phyloP scores from a whole-genome alignment of 2,329 filamentous ascomycete species.

The Coniochaeta hoffmannii region DNA sequence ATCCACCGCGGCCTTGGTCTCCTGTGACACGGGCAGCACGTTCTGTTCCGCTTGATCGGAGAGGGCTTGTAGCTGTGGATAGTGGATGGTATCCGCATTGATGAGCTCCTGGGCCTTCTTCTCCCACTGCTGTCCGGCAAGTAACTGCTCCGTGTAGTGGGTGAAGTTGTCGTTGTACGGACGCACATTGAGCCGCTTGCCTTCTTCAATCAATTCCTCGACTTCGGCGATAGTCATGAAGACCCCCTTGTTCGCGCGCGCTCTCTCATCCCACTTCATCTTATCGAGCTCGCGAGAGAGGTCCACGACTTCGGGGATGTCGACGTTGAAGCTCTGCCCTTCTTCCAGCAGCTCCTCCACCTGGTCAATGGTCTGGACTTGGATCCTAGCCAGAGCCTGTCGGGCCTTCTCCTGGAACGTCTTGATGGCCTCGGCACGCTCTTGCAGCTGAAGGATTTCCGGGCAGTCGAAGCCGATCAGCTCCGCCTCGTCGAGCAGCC shows the following conservation, averaged over 20 bases:
- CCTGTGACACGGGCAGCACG: constrained; percentile 70
- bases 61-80: constrained; percentile 86
- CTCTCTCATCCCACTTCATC: constrained; percentile 81
- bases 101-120: constrained; percentile 88
- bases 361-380: constrained; percentile 57
- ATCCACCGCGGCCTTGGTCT: constrained; percentile 77
- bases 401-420: constrained; percentile 74
- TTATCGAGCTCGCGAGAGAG: constrained; percentile 76
- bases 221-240: constrained; percentile 73
- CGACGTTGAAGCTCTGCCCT: constrained; percentile 82
- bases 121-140: constrained; percentile 81
- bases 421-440: constrained; percentile 77
- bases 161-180: constrained; percentile 73
- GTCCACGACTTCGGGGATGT: constrained; percentile 79
- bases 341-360: constrained; percentile 88
- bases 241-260: constrained; percentile 53
- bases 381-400: constrained; percentile 59
- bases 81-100: constrained; percentile 84
- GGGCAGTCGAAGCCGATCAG: constrained; percentile 87
- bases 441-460: constrained; percentile 78
- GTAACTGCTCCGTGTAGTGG: constrained; percentile 68
- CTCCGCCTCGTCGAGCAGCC: constrained; percentile 76
- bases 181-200: constrained; percentile 68
- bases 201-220: constrained; percentile 68
- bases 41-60: constrained; percentile 68